Evolutionary conservation across 148 eudicot genomes (phyloP).

Genomic region (Bassia scoparia): DNA sequence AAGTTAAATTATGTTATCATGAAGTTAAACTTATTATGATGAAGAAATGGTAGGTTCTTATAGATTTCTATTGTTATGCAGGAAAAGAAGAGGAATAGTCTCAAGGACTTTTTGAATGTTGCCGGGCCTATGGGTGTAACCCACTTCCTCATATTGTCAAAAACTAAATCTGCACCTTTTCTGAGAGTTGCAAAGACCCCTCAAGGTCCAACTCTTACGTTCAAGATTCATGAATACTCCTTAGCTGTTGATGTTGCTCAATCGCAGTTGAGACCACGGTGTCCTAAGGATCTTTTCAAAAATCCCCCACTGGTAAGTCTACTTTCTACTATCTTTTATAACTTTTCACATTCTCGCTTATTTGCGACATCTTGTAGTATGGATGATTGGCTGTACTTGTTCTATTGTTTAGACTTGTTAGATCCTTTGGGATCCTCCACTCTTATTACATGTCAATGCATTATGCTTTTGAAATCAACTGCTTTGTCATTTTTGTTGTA

Average conservation of each 20-base stretch:
- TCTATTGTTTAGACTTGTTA: background rate
- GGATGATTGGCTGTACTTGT: too few relatives aligned
- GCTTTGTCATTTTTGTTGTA: too few relatives aligned
- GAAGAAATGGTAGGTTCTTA: conserved; percentile 7
- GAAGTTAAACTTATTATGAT: background rate
- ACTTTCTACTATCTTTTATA: background rate
- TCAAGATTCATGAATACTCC: conserved; percentile 75
- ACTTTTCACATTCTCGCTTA: background rate
- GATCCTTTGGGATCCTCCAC: background rate
- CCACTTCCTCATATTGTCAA: conserved; percentile 85
- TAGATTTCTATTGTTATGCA: conserved; percentile 33
- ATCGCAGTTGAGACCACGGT: conserved; percentile 79
- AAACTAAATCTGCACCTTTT: conserved; percentile 58
- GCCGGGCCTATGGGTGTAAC: conserved; percentile 97
- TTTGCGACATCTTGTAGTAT: background rate
- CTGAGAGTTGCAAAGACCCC: conserved; percentile 87
- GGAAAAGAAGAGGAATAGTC: conserved; percentile 81
- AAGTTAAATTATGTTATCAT: background rate
- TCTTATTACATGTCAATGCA: background rate
- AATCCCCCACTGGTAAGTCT: conserved; percentile 72
- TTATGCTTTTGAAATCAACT: background rate
- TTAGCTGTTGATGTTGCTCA: conserved; percentile 72
- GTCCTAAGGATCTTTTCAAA: conserved; percentile 77
- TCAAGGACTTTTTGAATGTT: conserved; percentile 83
- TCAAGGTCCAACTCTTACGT: conserved; percentile 89